Percentiles rank a stretch among this genome's conserved stretches.
Evolutionary conservation across 768 basidiomycete genomes (phyloP).

Genomic region (Termitomyces sp.): DNA sequence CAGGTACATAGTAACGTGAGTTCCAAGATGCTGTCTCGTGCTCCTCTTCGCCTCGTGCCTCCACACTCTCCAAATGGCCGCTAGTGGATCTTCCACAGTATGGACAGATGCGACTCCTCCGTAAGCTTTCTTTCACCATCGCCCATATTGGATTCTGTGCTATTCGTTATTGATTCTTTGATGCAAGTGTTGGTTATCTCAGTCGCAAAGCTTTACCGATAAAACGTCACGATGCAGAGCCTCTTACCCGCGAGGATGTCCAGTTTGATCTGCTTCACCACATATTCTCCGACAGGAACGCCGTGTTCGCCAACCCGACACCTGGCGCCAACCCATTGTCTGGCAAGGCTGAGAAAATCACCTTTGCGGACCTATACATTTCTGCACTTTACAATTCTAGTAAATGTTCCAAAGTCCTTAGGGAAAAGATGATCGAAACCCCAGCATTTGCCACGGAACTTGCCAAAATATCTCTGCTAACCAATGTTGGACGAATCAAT

Average conservation of each 20-base stretch:
- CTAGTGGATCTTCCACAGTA: constrained; percentile 28
- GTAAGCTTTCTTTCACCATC: constrained; percentile 35
- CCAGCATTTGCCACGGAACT: constrained; percentile 78
- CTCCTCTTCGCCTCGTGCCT: constrained; percentile 28
- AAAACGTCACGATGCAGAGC: constrained; percentile 81
- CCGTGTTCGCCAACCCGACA: constrained; percentile 69
- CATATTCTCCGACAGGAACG: constrained; percentile 69
- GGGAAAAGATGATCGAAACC: constrained; percentile 83
- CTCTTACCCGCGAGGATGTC: constrained; percentile 79
- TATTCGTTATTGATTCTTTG: background rate
- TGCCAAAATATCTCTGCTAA: constrained; percentile 79
- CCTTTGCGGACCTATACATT: constrained; percentile 83
- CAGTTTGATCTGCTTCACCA: constrained; percentile 82
- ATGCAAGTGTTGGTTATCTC: constrained; percentile 53
- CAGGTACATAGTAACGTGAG: constrained; percentile 14
- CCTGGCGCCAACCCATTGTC: constrained; percentile 45
- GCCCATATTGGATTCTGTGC: background rate
- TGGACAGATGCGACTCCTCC: constrained; percentile 56
- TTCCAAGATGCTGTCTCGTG: constrained; percentile 16
- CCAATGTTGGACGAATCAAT: constrained; percentile 90
- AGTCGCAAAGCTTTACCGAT: constrained; percentile 74
- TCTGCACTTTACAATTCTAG: constrained; percentile 76
- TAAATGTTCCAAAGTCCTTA: constrained; percentile 85
- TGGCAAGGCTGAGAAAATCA: constrained; percentile 51
- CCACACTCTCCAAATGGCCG: constrained; percentile 44